phyloP scores from a whole-genome alignment of 2,329 filamentous ascomycete species.

The Colletotrichum coccodes region DNA sequence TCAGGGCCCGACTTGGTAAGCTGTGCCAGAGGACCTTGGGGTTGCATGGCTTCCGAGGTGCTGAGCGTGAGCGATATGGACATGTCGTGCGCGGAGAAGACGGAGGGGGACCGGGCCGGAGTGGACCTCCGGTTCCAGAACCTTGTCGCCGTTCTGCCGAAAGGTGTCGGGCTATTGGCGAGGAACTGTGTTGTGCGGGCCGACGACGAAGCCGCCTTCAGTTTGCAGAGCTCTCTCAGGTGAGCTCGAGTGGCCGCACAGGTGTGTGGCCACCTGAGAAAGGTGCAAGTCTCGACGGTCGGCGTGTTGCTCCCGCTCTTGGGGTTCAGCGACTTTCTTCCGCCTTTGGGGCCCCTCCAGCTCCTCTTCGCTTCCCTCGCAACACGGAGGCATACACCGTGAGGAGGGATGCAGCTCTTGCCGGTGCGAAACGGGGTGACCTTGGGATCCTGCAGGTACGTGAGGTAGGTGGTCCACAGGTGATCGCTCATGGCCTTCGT shows the following conservation, averaged over 20 bases:
- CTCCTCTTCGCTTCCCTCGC: constrained; percentile 73
- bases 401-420: constrained; percentile 71
- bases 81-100: constrained; percentile 72
- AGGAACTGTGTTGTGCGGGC: constrained; percentile 57
- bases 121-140: constrained; percentile 60
- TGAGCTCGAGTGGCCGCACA: constrained; percentile 70
- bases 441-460: constrained; percentile 74
- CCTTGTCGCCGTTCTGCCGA: constrained; percentile 60
- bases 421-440: constrained; percentile 74
- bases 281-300: constrained; percentile 59
- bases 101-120: constrained; percentile 55
- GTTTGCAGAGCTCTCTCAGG: constrained; percentile 70
- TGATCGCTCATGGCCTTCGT: constrained; percentile 73
- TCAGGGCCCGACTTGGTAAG: constrained; percentile 59
- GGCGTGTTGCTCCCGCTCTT: constrained; percentile 67
- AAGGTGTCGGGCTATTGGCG: constrained; percentile 66
- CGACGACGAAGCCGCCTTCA: constrained; percentile 57
- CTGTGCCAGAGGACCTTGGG: constrained; percentile 68
- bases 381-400: constrained; percentile 72
- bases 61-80: constrained; percentile 70
- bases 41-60: constrained; percentile 74
- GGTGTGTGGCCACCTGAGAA: constrained; percentile 72
- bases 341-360: constrained; percentile 69
- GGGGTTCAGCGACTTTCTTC: constrained; percentile 21
- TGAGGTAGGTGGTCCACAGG: constrained; percentile 72